Evolutionary conservation across 2,329 filamentous ascomycete species (phyloP).

Genomic region (Coleophoma cylindrospora): DNA sequence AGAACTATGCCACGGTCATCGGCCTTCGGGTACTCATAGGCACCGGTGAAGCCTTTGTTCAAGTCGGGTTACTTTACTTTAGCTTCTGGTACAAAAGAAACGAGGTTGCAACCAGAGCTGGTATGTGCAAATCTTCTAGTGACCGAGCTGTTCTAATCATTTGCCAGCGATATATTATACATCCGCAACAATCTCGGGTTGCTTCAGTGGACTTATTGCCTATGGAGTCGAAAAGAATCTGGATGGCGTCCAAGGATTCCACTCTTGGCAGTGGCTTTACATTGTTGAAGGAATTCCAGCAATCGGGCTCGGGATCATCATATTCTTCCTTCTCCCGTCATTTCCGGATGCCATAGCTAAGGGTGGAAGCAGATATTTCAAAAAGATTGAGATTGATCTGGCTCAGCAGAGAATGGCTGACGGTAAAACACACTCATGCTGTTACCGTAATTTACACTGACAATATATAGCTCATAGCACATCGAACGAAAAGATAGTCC

Average conservation of each 20-base stretch:
- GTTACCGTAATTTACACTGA: background rate
- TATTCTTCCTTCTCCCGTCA: slow-evolving; percentile 2
- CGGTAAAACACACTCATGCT: slow-evolving; percentile 1
- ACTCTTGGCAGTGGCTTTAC: slow-evolving; percentile 15
- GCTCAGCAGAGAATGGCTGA: slow-evolving; percentile 8
- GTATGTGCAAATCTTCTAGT: slow-evolving; percentile 11
- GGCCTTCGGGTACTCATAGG: slow-evolving; percentile 11
- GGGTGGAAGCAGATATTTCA: slow-evolving; percentile 4
- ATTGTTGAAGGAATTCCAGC: slow-evolving; percentile 12
- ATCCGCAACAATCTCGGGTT: slow-evolving; percentile 11
- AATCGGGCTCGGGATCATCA: slow-evolving; percentile 1
- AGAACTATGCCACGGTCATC: slow-evolving; percentile 5
- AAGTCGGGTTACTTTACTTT: slow-evolving; percentile 7
- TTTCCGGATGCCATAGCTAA: slow-evolving; percentile 6
- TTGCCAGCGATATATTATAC: slow-evolving; percentile 5
- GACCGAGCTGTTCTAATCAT: background rate
- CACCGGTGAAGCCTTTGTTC: slow-evolving; percentile 5
- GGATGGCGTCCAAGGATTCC: slow-evolving; percentile 2
- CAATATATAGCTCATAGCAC: slow-evolving; percentile 3
- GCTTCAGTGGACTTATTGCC: slow-evolving; percentile 14
- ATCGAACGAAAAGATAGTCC: slow-evolving; percentile 5
- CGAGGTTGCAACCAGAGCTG: slow-evolving; percentile 14
- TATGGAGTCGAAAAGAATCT: slow-evolving; percentile 11
- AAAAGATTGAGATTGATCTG: slow-evolving; percentile 9
- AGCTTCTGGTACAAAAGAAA: slow-evolving; percentile 16